A percentile compares a stretch with the other conserved stretches of the same genome.
phyloP scores from a whole-genome alignment of 2,329 filamentous ascomycete genomes.

The Elsinoe batatas region DNA sequence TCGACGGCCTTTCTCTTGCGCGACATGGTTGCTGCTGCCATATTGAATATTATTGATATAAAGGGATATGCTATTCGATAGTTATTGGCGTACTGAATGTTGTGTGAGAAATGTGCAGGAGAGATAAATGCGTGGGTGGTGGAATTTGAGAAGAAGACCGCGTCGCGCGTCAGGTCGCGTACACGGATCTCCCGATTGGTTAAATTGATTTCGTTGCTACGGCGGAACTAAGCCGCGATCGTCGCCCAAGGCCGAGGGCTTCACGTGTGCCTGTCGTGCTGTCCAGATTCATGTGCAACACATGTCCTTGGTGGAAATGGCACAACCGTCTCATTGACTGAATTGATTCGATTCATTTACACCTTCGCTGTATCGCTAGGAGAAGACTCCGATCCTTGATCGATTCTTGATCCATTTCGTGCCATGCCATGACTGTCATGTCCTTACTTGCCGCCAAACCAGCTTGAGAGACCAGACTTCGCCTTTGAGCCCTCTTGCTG shows the following conservation, averaged over 20 bases:
- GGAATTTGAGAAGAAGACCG: not conserved
- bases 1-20: constrained; percentile 6
- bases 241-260: not conserved
- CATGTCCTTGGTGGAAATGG: not conserved
- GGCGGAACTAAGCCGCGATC: not conserved
- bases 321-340: not conserved
- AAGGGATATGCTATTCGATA: constrained; percentile 2
- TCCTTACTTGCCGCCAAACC: constrained; percentile 52
- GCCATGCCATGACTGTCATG: not conserved
- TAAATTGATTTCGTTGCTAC: constrained; percentile 13
- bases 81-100: not conserved
- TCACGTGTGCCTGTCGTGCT: not conserved
- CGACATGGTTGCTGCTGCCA: constrained; percentile 7
- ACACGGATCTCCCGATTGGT: constrained; percentile 9
- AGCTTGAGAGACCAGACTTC: constrained; percentile 72
- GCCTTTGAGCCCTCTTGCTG: constrained; percentile 66
- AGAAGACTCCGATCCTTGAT: not conserved
- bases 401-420: not conserved
- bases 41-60: constrained; percentile 1
- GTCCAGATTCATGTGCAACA: not conserved
- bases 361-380: constrained; percentile 4
- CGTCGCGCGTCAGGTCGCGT: constrained; percentile 10
- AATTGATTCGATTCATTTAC: not conserved
- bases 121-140: constrained; percentile 1
- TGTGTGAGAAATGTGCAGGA: not conserved